phyloP scores from a whole-genome alignment of 2,329 filamentous ascomycete genomes.

The Metarhizium anisopliae region DNA sequence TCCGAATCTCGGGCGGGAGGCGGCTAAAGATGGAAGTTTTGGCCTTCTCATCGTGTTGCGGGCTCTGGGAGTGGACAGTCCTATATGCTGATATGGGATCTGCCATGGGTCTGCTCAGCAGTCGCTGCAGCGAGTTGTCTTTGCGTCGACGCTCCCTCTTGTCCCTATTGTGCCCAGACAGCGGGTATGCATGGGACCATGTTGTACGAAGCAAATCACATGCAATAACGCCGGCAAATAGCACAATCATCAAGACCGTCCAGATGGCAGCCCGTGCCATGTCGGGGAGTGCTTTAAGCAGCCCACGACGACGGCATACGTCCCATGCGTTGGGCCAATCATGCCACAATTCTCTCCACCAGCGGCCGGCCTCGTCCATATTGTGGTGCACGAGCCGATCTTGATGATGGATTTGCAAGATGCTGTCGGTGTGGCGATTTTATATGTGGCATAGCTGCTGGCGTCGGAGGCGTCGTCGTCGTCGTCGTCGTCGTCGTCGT shows the following conservation, averaged over 20 bases:
- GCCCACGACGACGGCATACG: background rate
- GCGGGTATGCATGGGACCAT: background rate
- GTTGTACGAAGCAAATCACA: background rate
- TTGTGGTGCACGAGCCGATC: background rate
- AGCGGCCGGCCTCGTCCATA: background rate
- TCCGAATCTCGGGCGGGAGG: conserved; percentile 18
- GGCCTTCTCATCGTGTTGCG: background rate
- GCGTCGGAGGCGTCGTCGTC: background rate
- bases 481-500: too few species aligned
- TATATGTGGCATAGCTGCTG: background rate
- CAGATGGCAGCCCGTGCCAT: background rate
- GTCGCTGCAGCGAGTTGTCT: background rate
- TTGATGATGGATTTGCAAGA: background rate
- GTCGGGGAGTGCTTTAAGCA: background rate
- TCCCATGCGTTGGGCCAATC: background rate
- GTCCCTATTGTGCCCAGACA: background rate
- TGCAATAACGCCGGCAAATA: background rate
- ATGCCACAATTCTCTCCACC: background rate
- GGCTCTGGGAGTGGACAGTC: background rate
- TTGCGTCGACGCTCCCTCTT: background rate
- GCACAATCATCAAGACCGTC: background rate
- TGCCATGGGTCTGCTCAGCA: background rate
- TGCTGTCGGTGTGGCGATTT: background rate
- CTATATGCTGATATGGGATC: background rate
- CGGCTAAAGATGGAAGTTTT: conserved; percentile 1